Evolutionary conservation across 768 basidiomycete genomes (phyloP).

Genomic region (Panus rudis): DNA sequence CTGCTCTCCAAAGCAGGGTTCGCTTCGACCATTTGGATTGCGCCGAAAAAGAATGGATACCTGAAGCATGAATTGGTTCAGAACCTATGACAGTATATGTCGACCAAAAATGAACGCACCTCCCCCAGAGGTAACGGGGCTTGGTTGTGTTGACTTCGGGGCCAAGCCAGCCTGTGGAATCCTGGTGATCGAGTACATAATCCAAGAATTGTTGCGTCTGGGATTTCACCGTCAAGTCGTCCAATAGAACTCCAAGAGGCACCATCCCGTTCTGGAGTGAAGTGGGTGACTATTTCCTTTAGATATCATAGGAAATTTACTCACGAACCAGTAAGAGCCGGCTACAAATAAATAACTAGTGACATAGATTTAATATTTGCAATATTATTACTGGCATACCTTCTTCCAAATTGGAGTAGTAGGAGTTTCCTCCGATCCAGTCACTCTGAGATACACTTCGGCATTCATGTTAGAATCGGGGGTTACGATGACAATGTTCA

Average conservation of each 20-base stretch:
- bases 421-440: slow-evolving; percentile 28
- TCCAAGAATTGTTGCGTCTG: slow-evolving; percentile 42
- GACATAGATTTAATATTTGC: not conserved
- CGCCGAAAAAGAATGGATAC: slow-evolving; percentile 53
- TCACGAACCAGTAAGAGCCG: slow-evolving; percentile 53
- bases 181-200: slow-evolving; percentile 45
- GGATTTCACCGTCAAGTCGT: slow-evolving; percentile 37
- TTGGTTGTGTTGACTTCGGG: slow-evolving; percentile 47
- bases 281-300: no score
- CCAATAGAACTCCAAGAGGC: slow-evolving; percentile 41
- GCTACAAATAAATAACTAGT: slow-evolving; percentile 22
- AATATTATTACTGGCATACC: slow-evolving; percentile 18
- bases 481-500: not conserved
- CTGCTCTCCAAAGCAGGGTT: slow-evolving; percentile 34
- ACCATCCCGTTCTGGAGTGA: slow-evolving; percentile 43
- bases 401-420: slow-evolving; percentile 30
- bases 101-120: slow-evolving; percentile 22
- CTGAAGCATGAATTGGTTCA: not conserved
- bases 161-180: slow-evolving; percentile 49
- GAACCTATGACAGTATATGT: not conserved
- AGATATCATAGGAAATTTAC: slow-evolving; percentile 19
- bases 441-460: slow-evolving; percentile 26
- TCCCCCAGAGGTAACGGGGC: slow-evolving; percentile 48
- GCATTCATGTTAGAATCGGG: no score
- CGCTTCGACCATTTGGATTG: slow-evolving; percentile 48